Percentiles rank a stretch among this genome's conserved stretches.
Evolutionary conservation across 371 early-diverging fungal genomes (phyloP).

Genomic region (Smittium culicis): DNA sequence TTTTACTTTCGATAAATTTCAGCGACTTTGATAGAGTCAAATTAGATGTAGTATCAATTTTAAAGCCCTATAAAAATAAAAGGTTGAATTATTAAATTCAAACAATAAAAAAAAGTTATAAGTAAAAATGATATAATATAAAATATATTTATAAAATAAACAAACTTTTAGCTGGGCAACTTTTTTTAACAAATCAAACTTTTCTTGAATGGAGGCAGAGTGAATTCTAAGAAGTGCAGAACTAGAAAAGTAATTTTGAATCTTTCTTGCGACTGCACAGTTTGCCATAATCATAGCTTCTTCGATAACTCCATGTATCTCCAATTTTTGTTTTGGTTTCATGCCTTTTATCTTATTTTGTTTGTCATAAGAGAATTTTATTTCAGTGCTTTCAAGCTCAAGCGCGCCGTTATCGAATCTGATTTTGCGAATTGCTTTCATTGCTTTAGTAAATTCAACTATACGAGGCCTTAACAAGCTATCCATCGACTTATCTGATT

Average conservation of each 20-base stretch:
- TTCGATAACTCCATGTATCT: constrained; percentile 90
- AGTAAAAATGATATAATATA: too few species aligned
- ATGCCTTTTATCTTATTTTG: constrained; percentile 48
- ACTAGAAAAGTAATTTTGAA: constrained; percentile 61
- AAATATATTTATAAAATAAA: neutral
- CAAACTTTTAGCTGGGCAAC: constrained; percentile 33
- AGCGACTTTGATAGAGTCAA: constrained; percentile 47
- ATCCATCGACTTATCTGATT: constrained; percentile 32
- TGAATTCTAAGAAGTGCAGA: constrained; percentile 81
- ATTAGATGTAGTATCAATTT: constrained; percentile 49
- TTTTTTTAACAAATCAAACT: constrained; percentile 51
- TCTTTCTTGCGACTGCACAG: constrained; percentile 74
- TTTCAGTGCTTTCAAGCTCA: constrained; percentile 56
- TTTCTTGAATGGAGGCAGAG: constrained; percentile 47
- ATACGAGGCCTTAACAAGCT: constrained; percentile 36
- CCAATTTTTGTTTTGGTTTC: constrained; percentile 62
- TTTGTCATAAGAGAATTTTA: constrained; percentile 53
- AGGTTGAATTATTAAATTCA: too few species aligned
- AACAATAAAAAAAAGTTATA: too few species aligned
- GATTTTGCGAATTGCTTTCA: constrained; percentile 35
- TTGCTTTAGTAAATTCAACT: constrained; percentile 37
- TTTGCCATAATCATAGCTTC: constrained; percentile 99
- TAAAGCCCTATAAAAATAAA: constrained; percentile 33
- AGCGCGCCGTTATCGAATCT: constrained; percentile 49
- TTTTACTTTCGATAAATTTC: constrained; percentile 21